Evolutionary conservation across 345 rosid species (phyloP).

Genomic region (Murraya paniculata): DNA sequence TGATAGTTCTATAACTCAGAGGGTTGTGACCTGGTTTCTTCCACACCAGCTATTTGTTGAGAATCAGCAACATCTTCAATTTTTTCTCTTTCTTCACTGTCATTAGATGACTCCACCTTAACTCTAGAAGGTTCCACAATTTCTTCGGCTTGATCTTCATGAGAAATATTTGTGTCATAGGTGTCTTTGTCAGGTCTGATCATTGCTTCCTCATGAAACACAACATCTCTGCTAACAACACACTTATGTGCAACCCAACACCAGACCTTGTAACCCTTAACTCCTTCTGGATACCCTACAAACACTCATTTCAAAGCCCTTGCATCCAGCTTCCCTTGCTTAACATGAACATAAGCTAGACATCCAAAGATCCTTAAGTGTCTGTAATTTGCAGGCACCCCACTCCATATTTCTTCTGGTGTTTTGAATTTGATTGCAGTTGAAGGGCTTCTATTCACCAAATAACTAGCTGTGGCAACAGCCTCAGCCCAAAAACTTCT

Average conservation of each 20-base stretch:
- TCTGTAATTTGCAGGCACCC: neutral
- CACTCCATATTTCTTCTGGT: neutral
- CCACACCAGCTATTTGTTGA: no score
- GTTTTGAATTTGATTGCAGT: neutral
- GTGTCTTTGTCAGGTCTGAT: neutral
- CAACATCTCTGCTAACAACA: neutral
- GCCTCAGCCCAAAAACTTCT: no score
- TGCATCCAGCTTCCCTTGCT: no score
- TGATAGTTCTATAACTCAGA: no score
- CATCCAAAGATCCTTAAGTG: no score
- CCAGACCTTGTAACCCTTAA: neutral
- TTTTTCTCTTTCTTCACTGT: no score
- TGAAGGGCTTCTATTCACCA: neutral
- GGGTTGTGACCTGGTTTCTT: rapidly evolving
- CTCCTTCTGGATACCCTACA: no score
- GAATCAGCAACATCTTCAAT: no score
- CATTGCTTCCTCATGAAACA: neutral
- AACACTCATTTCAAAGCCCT: no score
- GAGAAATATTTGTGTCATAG: neutral
- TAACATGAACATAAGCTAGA: no score
- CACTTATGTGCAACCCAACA: neutral
- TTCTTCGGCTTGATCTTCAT: rapidly evolving
- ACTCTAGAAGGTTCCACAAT: neutral
- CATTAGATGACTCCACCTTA: rapidly evolving
- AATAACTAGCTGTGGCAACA: neutral